Conservation (phyloP, 2,329 filamentous ascomycete species). For the Ceratocystis eucalypticola region DNA sequence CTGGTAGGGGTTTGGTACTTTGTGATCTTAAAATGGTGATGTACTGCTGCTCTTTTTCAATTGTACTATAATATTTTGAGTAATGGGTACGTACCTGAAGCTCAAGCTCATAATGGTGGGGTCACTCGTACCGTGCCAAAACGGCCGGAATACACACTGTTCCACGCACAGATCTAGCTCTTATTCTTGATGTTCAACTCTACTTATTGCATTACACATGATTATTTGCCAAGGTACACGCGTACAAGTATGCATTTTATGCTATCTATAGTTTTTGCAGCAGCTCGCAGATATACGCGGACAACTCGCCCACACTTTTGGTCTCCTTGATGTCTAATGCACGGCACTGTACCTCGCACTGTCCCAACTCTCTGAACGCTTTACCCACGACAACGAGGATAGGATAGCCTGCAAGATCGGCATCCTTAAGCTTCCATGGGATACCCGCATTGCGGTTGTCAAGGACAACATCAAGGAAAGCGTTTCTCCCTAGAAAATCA, state of each 20-base stretch:
- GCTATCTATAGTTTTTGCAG: slow-evolving; percentile 24
- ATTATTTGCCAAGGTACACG: not conserved
- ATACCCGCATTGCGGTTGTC: slow-evolving; percentile 60
- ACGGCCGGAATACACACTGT: not conserved
- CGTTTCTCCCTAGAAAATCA: not conserved
- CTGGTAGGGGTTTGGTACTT: not conserved
- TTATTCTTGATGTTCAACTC: not conserved
- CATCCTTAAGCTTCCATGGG: slow-evolving; percentile 80
- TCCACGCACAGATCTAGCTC: not conserved
- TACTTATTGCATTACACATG: not conserved
- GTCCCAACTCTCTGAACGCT: slow-evolving; percentile 43
- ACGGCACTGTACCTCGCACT: slow-evolving; percentile 70
- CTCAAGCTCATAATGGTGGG: not conserved
- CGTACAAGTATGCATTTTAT: not conserved
- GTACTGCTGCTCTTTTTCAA: slow-evolving; percentile 4
- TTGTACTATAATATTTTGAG: not conserved
- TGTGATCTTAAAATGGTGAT: not conserved
- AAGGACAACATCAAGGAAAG: slow-evolving; percentile 48
- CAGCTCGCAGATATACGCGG: slow-evolving; percentile 33
- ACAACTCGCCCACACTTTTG: slow-evolving; percentile 39
- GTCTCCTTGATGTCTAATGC: slow-evolving; percentile 48
- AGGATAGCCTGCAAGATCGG: slow-evolving; percentile 79
- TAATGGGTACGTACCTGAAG: not conserved
- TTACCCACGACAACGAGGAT: slow-evolving; percentile 68
- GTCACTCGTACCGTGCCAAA: not conserved